phyloP scores from a whole-genome alignment of 2,329 filamentous ascomycete genomes.

The Fusarium albidum region DNA sequence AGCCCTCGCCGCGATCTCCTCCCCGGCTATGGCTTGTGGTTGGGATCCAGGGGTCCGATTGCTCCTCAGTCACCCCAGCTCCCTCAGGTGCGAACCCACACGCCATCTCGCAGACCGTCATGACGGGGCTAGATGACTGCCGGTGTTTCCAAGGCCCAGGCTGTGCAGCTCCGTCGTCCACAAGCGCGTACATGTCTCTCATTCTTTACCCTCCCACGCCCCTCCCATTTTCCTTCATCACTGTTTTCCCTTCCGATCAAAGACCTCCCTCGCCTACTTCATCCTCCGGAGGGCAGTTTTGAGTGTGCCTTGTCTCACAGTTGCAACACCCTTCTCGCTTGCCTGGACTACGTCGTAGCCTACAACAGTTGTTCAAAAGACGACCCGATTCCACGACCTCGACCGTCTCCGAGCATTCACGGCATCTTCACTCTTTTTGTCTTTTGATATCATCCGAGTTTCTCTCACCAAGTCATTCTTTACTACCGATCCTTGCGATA shows the following conservation, averaged over 20 bases:
- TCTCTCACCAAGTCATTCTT: constrained; percentile 36
- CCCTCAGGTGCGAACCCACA: constrained; percentile 41
- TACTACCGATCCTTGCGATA: constrained; percentile 21
- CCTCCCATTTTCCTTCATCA: constrained; percentile 39
- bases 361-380: constrained; percentile 40
- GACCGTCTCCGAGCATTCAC: constrained; percentile 20
- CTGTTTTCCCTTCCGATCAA: constrained; percentile 39
- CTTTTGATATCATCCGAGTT: constrained; percentile 22
- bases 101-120: constrained; percentile 42
- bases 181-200: constrained; percentile 40
- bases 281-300: constrained; percentile 45
- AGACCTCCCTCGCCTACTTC: constrained; percentile 45
- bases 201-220: constrained; percentile 49
- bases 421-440: constrained; percentile 34
- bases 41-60: constrained; percentile 39
- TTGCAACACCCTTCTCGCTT: constrained; percentile 44
- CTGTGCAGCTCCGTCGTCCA: constrained; percentile 24
- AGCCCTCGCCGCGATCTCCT: constrained; percentile 34
- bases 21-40: constrained; percentile 28
- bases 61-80: constrained; percentile 39
- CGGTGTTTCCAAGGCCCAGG: constrained; percentile 35
- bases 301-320: constrained; percentile 45
- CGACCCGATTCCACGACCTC: constrained; percentile 34
- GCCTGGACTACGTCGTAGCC: constrained; percentile 32
- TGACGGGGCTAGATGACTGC: constrained; percentile 41